Conservation (phyloP, 2,329 filamentous ascomycete genomes). For the Didymella sp. region DNA sequence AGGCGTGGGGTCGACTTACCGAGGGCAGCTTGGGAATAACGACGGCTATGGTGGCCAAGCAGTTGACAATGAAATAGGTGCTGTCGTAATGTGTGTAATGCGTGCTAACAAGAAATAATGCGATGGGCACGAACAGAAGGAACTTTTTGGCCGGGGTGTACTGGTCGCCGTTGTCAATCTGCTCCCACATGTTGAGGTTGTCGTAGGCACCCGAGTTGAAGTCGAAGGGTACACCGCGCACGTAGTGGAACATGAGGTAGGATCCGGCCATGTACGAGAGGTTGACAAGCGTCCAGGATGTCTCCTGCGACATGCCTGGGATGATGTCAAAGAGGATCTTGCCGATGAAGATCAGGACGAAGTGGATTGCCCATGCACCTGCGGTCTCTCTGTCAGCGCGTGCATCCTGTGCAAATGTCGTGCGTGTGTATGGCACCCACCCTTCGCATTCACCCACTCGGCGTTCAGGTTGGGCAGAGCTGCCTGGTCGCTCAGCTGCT, state of each 20-base stretch:
- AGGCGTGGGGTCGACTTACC: slow-evolving; percentile 58
- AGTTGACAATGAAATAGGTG: slow-evolving; percentile 97
- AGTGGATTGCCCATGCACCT: slow-evolving; percentile 98
- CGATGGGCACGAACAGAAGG: slow-evolving; percentile 89
- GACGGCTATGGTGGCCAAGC: slow-evolving; percentile 87
- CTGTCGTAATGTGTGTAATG: slow-evolving; percentile 99
- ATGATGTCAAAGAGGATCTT: slow-evolving; percentile 98
- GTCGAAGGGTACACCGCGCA: slow-evolving; percentile 96
- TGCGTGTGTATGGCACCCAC: slow-evolving; percentile 60
- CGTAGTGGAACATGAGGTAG: slow-evolving; percentile 99
- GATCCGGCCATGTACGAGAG: slow-evolving; percentile 99
- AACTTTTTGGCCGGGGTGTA: slow-evolving; percentile 99
- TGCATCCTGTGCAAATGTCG: neutral
- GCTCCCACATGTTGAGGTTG: slow-evolving; percentile 99
- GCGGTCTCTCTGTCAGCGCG: slow-evolving; percentile 20
- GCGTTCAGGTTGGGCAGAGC: slow-evolving; percentile 95
- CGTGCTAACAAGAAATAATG: slow-evolving; percentile 93
- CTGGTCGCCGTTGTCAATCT: slow-evolving; percentile 98
- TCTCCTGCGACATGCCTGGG: slow-evolving; percentile 94
- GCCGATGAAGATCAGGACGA: slow-evolving; percentile 86
- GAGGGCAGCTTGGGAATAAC: slow-evolving; percentile 96
- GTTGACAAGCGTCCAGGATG: slow-evolving; percentile 98
- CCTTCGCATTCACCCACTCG: slow-evolving; percentile 99
- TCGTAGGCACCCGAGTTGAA: slow-evolving; percentile 99
- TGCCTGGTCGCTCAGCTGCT: slow-evolving; percentile 97